These are phyloP conservation scores for Pyrrhoderma lamaoense DNA, from an alignment of 1,284 basidiomycete genomes.

Conservation along the genomic window DNA sequence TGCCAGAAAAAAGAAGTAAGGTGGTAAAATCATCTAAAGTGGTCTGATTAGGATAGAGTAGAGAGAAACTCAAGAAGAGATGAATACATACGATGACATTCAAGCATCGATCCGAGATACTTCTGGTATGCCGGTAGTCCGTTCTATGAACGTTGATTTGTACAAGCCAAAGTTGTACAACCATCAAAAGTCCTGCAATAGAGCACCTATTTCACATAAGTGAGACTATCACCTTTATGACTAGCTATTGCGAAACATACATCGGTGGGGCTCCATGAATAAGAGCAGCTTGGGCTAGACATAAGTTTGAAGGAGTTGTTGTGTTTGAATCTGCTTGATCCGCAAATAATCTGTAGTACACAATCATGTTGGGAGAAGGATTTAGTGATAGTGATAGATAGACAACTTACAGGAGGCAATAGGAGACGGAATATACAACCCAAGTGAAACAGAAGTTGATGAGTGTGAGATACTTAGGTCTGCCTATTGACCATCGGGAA, in stretches of 20 bases:
- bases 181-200: constrained; percentile 40
- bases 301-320: constrained; percentile 28
- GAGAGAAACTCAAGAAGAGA: constrained; percentile 18
- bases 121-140: constrained; percentile 21
- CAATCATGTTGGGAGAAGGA: background rate
- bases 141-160: constrained; percentile 11
- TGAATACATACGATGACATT: constrained; percentile 9
- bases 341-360: constrained; percentile 34
- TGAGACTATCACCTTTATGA: constrained; percentile 1
- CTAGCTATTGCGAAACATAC: constrained; percentile 28
- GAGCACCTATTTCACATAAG: constrained; percentile 32
- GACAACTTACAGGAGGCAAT: constrained; percentile 41
- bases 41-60: constrained; percentile 14
- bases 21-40: constrained; percentile 31
- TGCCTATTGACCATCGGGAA: constrained; percentile 2
- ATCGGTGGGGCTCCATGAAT: constrained; percentile 47
- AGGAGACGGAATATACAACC: constrained; percentile 46
- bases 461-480: constrained; percentile 33
- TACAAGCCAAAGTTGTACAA: constrained; percentile 25
- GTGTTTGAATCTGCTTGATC: constrained; percentile 23
- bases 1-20: constrained; percentile 31
- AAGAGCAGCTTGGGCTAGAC: constrained; percentile 44
- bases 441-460: constrained; percentile 48
- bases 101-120: constrained; percentile 16
- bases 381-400: background rate